Percentiles rank a stretch among this genome's conserved stretches.
phyloP scores from a whole-genome alignment of 768 basidiomycete genomes.

The Dendrothele bispora region DNA sequence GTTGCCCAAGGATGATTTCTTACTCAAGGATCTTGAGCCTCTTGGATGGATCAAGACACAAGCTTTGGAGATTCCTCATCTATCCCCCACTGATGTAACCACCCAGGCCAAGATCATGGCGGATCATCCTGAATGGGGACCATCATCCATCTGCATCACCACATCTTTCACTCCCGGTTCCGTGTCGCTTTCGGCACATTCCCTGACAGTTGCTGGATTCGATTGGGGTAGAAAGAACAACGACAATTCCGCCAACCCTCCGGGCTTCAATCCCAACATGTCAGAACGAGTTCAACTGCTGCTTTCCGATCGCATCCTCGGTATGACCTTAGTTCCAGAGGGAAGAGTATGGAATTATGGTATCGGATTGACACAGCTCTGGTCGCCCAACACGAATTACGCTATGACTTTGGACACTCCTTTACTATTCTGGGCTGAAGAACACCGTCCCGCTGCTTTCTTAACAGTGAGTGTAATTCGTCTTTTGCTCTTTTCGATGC shows the following conservation, averaged over 20 bases:
- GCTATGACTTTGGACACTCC: constrained; percentile 91
- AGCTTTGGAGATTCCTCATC: constrained; percentile 85
- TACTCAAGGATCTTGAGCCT: constrained; percentile 93
- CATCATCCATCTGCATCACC: constrained; percentile 90
- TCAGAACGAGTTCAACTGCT: constrained; percentile 92
- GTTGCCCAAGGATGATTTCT: constrained; percentile 91
- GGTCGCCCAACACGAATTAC: constrained; percentile 81
- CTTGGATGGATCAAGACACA: constrained; percentile 98
- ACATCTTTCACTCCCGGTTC: constrained; percentile 98
- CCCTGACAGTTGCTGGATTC: constrained; percentile 87
- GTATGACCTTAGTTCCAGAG: constrained; percentile 92
- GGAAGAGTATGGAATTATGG: constrained; percentile 98
- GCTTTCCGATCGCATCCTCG: constrained; percentile 92
- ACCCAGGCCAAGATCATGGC: constrained; percentile 98
- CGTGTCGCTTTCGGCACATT: constrained; percentile 92
- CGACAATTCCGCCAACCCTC: constrained; percentile 81
- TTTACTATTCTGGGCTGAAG: constrained; percentile 92
- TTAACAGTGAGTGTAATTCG: constrained; percentile 61
- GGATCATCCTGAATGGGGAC: constrained; percentile 92
- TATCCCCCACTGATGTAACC: constrained; percentile 90
- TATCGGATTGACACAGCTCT: constrained; percentile 88
- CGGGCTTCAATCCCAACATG: constrained; percentile 99
- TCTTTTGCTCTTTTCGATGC: neutral
- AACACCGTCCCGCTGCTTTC: constrained; percentile 93
- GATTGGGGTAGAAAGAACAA: constrained; percentile 97